phyloP scores from a whole-genome alignment of 352 stramenopile genomes.

The Hyaloperonospora brassicae region DNA sequence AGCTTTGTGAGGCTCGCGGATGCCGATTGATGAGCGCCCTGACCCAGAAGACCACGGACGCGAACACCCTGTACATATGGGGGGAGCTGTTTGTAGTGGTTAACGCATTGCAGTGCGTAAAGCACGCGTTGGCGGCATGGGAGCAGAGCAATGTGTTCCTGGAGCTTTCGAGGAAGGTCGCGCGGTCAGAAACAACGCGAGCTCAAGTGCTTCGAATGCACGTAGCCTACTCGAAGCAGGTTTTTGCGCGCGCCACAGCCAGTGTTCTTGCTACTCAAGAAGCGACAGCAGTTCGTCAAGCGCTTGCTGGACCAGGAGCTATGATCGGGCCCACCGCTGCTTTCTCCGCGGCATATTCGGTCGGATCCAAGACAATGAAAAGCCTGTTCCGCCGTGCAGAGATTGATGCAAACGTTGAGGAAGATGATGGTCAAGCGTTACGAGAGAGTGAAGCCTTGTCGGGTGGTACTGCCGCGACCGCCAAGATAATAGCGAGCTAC shows the following conservation, averaged over 20 bases:
- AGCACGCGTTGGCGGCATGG: slow-evolving; percentile 37
- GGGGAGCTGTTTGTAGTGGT: slow-evolving; percentile 37
- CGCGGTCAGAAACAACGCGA: slow-evolving; percentile 44
- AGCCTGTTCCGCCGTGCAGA: slow-evolving; percentile 45
- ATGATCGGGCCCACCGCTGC: slow-evolving; percentile 68
- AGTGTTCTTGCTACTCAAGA: slow-evolving; percentile 59
- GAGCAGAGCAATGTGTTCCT: slow-evolving; percentile 65
- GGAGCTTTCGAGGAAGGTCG: slow-evolving; percentile 51
- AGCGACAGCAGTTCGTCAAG: slow-evolving; percentile 57
- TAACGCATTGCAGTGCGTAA: slow-evolving; percentile 41
- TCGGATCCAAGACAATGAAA: slow-evolving; percentile 64
- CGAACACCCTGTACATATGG: slow-evolving; percentile 11
- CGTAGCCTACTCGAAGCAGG: slow-evolving; percentile 43
- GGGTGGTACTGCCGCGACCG: slow-evolving; percentile 7
- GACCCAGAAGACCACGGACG: slow-evolving; percentile 9
- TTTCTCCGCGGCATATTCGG: slow-evolving; percentile 62
- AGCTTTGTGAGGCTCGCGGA: slow-evolving; percentile 25
- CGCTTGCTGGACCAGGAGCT: slow-evolving; percentile 50
- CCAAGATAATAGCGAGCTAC: neutral
- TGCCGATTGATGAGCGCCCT: slow-evolving; percentile 9
- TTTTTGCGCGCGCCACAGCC: slow-evolving; percentile 42
- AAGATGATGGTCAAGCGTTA: neutral
- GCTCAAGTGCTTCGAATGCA: slow-evolving; percentile 55
- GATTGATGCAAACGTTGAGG: slow-evolving; percentile 14
- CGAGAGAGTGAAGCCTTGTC: slow-evolving; percentile 12